These are phyloP conservation scores for Daldinia eschscholtzii DNA, from an alignment of 2,329 filamentous ascomycete genomes.

Conservation along the genomic window DNA sequence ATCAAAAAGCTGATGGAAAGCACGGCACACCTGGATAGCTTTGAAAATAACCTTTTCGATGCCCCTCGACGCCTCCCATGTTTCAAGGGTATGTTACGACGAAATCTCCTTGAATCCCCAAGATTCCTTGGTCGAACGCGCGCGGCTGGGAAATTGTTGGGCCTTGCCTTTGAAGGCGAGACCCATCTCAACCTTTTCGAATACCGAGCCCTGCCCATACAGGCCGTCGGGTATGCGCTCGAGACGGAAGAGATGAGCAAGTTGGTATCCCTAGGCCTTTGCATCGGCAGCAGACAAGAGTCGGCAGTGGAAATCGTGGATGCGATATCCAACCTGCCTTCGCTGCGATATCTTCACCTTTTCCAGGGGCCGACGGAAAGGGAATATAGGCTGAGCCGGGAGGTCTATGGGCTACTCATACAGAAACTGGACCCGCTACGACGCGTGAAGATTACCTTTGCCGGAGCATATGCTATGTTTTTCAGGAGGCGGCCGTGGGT, in stretches of 20 bases:
- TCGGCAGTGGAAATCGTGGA: background rate
- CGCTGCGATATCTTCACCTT: background rate
- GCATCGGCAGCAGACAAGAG: background rate
- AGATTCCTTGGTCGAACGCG: background rate
- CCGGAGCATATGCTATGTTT: background rate
- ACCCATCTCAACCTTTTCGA: background rate
- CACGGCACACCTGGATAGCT: background rate
- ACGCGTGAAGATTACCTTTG: background rate
- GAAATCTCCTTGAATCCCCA: background rate
- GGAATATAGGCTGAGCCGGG: background rate
- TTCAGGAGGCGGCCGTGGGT: background rate
- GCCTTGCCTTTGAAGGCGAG: background rate
- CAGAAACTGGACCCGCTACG: background rate
- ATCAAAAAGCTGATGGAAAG: background rate
- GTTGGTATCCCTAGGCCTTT: background rate
- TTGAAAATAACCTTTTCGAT: background rate
- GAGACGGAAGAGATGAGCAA: background rate
- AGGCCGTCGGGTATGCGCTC: background rate
- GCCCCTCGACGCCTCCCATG: background rate
- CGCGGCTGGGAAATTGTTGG: background rate
- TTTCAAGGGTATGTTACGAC: background rate
- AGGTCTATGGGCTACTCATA: background rate
- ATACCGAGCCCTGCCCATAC: background rate
- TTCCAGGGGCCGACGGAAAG: background rate
- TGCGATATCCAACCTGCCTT: background rate